Conservation (phyloP, 2,329 filamentous ascomycete species). For the Hypoxylon sp. region DNA sequence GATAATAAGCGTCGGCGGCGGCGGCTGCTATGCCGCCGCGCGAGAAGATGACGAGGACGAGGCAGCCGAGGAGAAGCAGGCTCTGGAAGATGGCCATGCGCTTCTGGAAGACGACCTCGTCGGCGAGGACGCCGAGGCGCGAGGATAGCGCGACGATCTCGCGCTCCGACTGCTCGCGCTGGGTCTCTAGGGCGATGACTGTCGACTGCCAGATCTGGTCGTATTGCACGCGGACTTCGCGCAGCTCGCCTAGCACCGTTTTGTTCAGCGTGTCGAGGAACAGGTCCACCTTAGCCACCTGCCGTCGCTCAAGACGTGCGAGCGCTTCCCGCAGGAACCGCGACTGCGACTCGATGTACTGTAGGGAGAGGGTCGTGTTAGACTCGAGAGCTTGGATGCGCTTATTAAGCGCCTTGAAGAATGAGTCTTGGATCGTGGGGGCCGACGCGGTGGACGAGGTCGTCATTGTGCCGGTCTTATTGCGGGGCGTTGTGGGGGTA, state of each 20-base stretch:
- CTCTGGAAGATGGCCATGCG: slow-evolving; percentile 95
- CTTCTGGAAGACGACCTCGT: slow-evolving; percentile 90
- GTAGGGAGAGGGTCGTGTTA: slow-evolving; percentile 91
- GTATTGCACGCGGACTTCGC: slow-evolving; percentile 85
- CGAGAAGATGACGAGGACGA: slow-evolving; percentile 89
- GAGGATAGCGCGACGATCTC: slow-evolving; percentile 87
- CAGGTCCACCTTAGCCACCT: slow-evolving; percentile 83
- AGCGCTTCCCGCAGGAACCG: slow-evolving; percentile 90
- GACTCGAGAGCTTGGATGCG: slow-evolving; percentile 90
- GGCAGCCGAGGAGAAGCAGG: slow-evolving; percentile 86
- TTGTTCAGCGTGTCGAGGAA: slow-evolving; percentile 90
- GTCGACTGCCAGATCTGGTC: slow-evolving; percentile 98
- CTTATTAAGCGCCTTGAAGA: slow-evolving; percentile 97
- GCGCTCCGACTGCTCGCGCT: slow-evolving; percentile 85
- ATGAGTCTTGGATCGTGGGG: slow-evolving; percentile 94
- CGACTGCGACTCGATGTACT: slow-evolving; percentile 98
- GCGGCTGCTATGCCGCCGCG: slow-evolving; percentile 59
- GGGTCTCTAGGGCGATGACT: slow-evolving; percentile 89
- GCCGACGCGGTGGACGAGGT: slow-evolving; percentile 67
- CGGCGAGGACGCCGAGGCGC: slow-evolving; percentile 89
- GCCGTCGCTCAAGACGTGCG: slow-evolving; percentile 86
- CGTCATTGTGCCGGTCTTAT: slow-evolving; percentile 58
- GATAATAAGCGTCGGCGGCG: slow-evolving; percentile 51
- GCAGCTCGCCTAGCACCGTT: slow-evolving; percentile 86
- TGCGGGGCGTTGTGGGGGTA: slow-evolving; percentile 52